Conservation (phyloP, 2,329 filamentous ascomycete species). For the Ophiostoma himal-ulmi region DNA sequence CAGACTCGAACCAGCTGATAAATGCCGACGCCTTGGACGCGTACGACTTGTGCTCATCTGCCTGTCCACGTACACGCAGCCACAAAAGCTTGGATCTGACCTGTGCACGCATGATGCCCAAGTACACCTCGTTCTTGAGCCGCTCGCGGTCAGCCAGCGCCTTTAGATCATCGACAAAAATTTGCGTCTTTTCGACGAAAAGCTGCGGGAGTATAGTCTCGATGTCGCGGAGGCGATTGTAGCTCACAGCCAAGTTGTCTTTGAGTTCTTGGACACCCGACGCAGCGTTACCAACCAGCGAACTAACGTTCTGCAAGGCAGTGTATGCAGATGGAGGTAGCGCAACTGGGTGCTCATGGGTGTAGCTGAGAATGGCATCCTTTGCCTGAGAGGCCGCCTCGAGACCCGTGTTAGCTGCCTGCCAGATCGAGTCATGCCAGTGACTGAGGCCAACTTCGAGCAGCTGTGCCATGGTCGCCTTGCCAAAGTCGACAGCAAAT, state of each 20-base stretch:
- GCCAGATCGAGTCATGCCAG: constrained; percentile 38
- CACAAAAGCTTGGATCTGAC: constrained; percentile 27
- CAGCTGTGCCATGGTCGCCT: constrained; percentile 40
- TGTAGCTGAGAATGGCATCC: constrained; percentile 15
- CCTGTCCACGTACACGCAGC: constrained; percentile 25
- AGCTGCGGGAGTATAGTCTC: neutral
- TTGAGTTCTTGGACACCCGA: neutral
- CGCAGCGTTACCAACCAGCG: neutral
- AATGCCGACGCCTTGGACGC: constrained; percentile 20
- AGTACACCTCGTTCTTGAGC: constrained; percentile 3
- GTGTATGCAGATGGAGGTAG: neutral
- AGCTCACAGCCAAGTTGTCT: neutral
- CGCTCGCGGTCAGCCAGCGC: neutral
- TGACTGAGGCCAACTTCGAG: constrained; percentile 38
- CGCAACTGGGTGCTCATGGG: constrained; percentile 22
- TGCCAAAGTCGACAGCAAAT: constrained; percentile 56
- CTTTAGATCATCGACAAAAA: neutral
- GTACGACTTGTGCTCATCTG: constrained; percentile 23
- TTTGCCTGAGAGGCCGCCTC: constrained; percentile 27
- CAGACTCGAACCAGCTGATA: constrained; percentile 18
- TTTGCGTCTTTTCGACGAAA: neutral
- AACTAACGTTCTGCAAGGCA: neutral
- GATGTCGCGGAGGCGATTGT: neutral
- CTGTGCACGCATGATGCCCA: constrained; percentile 24
- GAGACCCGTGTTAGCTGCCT: constrained; percentile 39